phyloP scores from a whole-genome alignment of 495 filamentous ascomycete species.

The Penicillium herquei region DNA sequence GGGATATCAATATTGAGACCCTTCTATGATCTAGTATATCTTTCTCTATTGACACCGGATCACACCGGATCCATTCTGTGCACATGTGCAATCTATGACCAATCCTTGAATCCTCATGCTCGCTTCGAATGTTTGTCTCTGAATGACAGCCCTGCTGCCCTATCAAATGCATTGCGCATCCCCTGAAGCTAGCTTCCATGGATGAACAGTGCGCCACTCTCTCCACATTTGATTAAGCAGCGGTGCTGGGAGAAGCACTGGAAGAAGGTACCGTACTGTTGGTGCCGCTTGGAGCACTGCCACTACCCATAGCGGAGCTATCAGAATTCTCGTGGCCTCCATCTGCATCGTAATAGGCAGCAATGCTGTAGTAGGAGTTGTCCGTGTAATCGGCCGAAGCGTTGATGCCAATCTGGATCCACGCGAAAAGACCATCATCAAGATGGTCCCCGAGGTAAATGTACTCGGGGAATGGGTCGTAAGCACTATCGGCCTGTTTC shows the following conservation, averaged over 20 bases:
- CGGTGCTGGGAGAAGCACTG: conserved; percentile 2
- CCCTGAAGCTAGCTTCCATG: background rate
- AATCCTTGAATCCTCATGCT: background rate
- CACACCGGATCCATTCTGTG: too few relatives aligned
- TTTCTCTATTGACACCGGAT: too few relatives aligned
- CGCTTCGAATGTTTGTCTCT: background rate
- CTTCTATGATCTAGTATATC: too few relatives aligned
- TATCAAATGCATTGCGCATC: background rate
- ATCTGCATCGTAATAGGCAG: conserved; percentile 31
- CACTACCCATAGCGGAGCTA: conserved; percentile 17
- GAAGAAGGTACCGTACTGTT: background rate
- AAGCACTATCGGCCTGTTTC: conserved; percentile 28
- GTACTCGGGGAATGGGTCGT: conserved; percentile 39
- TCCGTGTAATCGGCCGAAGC: conserved; percentile 44
- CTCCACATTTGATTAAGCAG: background rate
- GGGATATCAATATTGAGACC: too few relatives aligned
- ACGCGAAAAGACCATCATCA: conserved; percentile 52
- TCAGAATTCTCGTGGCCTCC: conserved; percentile 33
- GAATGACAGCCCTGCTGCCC: background rate
- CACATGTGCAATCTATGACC: background rate
- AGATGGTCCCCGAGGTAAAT: conserved; percentile 48
- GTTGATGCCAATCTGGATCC: conserved; percentile 60
- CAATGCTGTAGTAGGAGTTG: conserved; percentile 39
- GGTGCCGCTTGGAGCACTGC: conserved; percentile 18
- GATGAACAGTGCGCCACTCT: background rate